Conservation (phyloP, 306 rosid genomes). For the Phaseolus lunatus region DNA sequence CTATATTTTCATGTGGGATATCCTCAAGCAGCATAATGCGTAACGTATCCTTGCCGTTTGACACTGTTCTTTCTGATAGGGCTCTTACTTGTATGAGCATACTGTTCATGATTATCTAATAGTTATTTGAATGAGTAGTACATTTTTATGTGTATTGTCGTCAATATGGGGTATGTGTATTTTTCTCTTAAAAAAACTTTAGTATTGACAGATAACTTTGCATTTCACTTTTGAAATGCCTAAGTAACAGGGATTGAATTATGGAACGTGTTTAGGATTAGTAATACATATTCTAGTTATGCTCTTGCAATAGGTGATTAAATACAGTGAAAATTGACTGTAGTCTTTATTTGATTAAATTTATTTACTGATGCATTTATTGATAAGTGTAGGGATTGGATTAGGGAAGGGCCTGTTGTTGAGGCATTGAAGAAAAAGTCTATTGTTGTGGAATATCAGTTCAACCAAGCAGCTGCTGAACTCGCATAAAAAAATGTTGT, state of each 20-base stretch:
- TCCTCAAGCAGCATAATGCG: not conserved
- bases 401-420: slow-evolving; percentile 10
- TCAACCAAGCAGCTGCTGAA: slow-evolving; percentile 18
- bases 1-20: not conserved
- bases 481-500: not conserved
- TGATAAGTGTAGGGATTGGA: not conserved
- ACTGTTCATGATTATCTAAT: not conserved
- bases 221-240: not conserved
- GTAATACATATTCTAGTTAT: not conserved
- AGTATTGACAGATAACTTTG: not conserved
- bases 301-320: not conserved
- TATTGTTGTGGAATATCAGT: slow-evolving; percentile 20
- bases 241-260: not conserved
- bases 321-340: not conserved
- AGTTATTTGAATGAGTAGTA: not conserved
- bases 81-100: not conserved
- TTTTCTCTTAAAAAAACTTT: not conserved
- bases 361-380: slow-evolving; percentile 15
- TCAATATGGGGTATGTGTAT: not conserved
- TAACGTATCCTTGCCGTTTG: not conserved
- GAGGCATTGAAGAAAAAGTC: slow-evolving; percentile 11
- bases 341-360: not conserved
- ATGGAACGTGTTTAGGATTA: not conserved
- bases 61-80: not conserved
- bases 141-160: not conserved